These are phyloP conservation scores for Coemansia sp. DNA, from an alignment of 192 early-diverging fungal species.

Conservation along the genomic window DNA sequence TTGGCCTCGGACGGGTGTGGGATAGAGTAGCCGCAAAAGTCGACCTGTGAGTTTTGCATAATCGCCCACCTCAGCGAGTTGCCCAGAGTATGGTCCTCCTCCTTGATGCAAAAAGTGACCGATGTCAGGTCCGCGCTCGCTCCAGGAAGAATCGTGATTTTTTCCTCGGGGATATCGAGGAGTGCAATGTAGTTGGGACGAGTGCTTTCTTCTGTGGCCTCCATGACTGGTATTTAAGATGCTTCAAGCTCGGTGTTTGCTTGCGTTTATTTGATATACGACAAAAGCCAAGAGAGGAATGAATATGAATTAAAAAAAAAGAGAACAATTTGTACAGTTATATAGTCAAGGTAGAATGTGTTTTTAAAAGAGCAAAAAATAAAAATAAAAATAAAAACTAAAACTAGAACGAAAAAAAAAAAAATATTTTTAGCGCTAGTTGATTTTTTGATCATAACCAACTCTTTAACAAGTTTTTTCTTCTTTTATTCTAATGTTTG, in stretches of 20 bases:
- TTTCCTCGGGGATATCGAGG: slow-evolving; percentile 34
- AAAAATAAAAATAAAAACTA: background rate
- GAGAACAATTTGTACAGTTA: background rate
- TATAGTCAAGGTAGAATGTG: no score
- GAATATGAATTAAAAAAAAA: background rate
- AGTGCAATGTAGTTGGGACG: slow-evolving; percentile 38
- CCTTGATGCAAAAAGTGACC: slow-evolving; percentile 84
- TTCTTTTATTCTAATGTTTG: no score
- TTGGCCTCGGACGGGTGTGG: slow-evolving; percentile 95
- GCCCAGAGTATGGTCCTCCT: slow-evolving; percentile 97
- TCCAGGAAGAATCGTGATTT: slow-evolving; percentile 56
- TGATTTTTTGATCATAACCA: background rate
- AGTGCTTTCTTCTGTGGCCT: background rate
- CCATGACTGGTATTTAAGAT: background rate
- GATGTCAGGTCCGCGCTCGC: slow-evolving; percentile 68
- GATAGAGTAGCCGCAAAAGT: slow-evolving; percentile 94
- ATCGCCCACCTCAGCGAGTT: slow-evolving; percentile 90
- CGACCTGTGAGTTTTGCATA: slow-evolving; percentile 91
- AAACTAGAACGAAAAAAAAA: background rate
- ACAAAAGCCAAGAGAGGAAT: background rate
- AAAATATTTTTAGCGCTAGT: background rate
- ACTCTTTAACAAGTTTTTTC: no score
- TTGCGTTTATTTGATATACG: no score
- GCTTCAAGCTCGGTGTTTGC: no score
- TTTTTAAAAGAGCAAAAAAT: background rate